Conservation (phyloP, 2,329 filamentous ascomycete species). For the Nigrograna mackinnonii region DNA sequence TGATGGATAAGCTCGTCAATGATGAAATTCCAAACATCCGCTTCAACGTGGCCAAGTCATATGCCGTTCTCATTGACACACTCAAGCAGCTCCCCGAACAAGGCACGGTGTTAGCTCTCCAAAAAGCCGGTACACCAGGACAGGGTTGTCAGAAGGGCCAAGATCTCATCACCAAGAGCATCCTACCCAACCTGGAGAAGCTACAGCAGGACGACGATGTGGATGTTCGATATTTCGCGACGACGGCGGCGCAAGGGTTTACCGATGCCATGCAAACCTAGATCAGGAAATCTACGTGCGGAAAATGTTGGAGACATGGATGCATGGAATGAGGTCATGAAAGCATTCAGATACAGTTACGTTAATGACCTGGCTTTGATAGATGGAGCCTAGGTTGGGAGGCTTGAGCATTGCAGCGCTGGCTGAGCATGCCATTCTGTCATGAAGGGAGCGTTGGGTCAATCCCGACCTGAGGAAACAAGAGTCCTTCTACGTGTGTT, state of each 20-base stretch:
- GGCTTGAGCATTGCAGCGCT: conserved; percentile 23
- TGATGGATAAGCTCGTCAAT: conserved; percentile 89
- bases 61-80: conserved; percentile 85
- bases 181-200: conserved; percentile 90
- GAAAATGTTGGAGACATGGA: conserved; percentile 7
- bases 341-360: conserved; percentile 34
- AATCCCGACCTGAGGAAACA: conserved; percentile 14
- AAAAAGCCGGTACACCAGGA: conserved; percentile 70
- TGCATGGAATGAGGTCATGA: conserved; percentile 27
- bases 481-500: conserved; percentile 1
- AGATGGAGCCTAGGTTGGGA: conserved; percentile 18
- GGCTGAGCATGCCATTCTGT: background rate
- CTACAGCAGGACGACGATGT: conserved; percentile 97
- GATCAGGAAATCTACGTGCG: conserved; percentile 6
- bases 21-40: conserved; percentile 99
- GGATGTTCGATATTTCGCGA: conserved; percentile 97
- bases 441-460: background rate
- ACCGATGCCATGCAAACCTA: conserved; percentile 46
- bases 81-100: conserved; percentile 87
- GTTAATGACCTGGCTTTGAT: conserved; percentile 30
- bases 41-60: conserved; percentile 99
- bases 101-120: conserved; percentile 81
- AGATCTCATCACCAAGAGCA: conserved; percentile 81
- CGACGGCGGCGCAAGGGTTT: conserved; percentile 71
- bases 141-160: conserved; percentile 70